phyloP scores from a whole-genome alignment of 2,329 filamentous ascomycete genomes.

The Periconia digitata region DNA sequence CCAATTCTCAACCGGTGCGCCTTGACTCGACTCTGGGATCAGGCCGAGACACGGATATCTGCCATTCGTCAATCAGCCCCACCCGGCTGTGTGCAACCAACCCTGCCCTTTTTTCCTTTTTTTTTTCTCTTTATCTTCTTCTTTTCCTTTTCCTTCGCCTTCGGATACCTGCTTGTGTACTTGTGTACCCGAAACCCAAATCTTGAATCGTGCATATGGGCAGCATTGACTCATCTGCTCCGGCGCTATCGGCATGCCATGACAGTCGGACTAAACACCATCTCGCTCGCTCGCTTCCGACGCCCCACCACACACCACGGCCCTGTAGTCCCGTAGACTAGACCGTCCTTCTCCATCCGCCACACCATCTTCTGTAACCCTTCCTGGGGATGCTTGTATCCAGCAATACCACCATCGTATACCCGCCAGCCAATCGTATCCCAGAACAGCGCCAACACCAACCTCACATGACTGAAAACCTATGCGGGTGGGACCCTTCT shows the following conservation, averaged over 20 bases:
- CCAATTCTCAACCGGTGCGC: not conserved
- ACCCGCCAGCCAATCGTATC: constrained; percentile 29
- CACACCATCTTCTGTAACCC: constrained; percentile 11
- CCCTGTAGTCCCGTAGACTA: constrained; percentile 8
- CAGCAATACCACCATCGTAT: constrained; percentile 22
- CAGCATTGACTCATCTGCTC: constrained; percentile 22
- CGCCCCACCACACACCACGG: constrained; percentile 3
- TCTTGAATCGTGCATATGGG: too few species aligned
- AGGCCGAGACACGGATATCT: too few species aligned
- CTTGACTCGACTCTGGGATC: not conserved
- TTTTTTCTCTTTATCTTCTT: too few species aligned
- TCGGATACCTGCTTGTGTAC: too few species aligned
- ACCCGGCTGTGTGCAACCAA: too few species aligned
- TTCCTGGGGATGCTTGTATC: constrained; percentile 15
- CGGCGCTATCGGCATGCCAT: constrained; percentile 12
- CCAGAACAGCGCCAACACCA: constrained; percentile 25
- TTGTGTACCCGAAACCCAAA: too few species aligned
- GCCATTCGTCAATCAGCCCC: too few species aligned
- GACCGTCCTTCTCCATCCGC: constrained; percentile 34
- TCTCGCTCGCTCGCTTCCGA: constrained; percentile 11
- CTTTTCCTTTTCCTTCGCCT: too few species aligned
- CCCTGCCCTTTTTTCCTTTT: too few species aligned
- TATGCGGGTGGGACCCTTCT: constrained; percentile 30
- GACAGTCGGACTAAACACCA: constrained; percentile 3
- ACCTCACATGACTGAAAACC: constrained; percentile 37